Evolutionary conservation across 2,329 filamentous ascomycete species (phyloP).

Genomic region (Trichoderma sp.): DNA sequence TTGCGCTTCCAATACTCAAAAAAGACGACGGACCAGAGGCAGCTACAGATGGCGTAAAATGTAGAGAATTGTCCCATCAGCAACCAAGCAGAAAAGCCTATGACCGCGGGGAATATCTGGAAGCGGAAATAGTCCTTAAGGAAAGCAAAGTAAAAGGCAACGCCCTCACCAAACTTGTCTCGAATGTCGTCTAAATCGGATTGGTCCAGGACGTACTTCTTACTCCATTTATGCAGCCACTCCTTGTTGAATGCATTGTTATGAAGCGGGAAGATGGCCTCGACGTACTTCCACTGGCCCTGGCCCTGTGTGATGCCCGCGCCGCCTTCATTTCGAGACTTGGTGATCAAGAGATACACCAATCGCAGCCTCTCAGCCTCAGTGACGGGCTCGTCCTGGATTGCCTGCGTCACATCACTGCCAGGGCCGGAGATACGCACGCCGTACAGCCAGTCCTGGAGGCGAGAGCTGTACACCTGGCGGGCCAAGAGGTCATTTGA

Average conservation of each 20-base stretch:
- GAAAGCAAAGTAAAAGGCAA: constrained; percentile 95
- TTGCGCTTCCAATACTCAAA: constrained; percentile 97
- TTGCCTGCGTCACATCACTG: constrained; percentile 64
- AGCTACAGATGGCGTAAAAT: constrained; percentile 73
- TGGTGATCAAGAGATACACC: constrained; percentile 80
- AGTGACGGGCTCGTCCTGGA: constrained; percentile 72
- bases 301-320: constrained; percentile 69
- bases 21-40: constrained; percentile 84
- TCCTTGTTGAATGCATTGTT: constrained; percentile 70
- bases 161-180: constrained; percentile 74
- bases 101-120: constrained; percentile 73
- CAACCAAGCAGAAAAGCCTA: constrained; percentile 75
- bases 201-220: constrained; percentile 64
- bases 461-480: constrained; percentile 80
- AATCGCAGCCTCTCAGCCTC: constrained; percentile 86
- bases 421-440: constrained; percentile 74
- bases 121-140: constrained; percentile 87
- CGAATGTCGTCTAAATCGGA: constrained; percentile 71
- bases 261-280: constrained; percentile 75
- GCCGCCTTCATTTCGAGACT: constrained; percentile 69
- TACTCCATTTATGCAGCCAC: constrained; percentile 73
- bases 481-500: constrained; percentile 71
- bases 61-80: constrained; percentile 82
- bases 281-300: constrained; percentile 69
- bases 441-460: constrained; percentile 92